Conservation (phyloP, 345 rosid genomes). For the Trapa bicornis region DNA sequence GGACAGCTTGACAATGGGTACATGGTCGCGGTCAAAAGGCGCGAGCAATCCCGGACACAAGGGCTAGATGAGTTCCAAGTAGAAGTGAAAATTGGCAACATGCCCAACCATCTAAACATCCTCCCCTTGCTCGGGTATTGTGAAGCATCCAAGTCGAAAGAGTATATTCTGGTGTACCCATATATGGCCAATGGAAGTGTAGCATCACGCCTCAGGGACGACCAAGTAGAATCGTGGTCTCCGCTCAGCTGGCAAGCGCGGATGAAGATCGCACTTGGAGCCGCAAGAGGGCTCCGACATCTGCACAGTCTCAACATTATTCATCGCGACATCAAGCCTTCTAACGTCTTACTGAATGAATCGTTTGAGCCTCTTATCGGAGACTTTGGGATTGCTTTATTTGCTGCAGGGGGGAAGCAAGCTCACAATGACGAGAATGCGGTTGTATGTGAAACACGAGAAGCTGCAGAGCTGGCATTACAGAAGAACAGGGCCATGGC, state of each 20-base stretch:
- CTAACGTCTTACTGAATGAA: slow-evolving; percentile 6
- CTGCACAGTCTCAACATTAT: slow-evolving; percentile 4
- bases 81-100: slow-evolving; percentile 1
- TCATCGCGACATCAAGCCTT: background rate
- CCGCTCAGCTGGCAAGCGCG: slow-evolving; percentile 4
- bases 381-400: slow-evolving; percentile 2
- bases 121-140: slow-evolving; percentile 2
- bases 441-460: background rate
- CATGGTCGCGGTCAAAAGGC: slow-evolving; percentile 2
- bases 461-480: no score
- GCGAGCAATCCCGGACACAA: background rate
- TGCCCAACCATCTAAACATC: slow-evolving; percentile 3
- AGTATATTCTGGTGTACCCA: slow-evolving; percentile 4
- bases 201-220: background rate
- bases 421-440: background rate
- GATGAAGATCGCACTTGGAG: slow-evolving; percentile 1
- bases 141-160: background rate
- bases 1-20: slow-evolving; percentile 5
- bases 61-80: background rate
- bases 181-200: background rate
- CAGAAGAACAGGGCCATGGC: background rate
- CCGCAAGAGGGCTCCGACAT: slow-evolving; percentile 6
- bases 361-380: slow-evolving; percentile 2
- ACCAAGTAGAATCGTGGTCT: background rate
- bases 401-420: background rate